These are phyloP conservation scores for Curvularia sp. DNA, from an alignment of 2,329 filamentous ascomycete species.

Conservation along the genomic window DNA sequence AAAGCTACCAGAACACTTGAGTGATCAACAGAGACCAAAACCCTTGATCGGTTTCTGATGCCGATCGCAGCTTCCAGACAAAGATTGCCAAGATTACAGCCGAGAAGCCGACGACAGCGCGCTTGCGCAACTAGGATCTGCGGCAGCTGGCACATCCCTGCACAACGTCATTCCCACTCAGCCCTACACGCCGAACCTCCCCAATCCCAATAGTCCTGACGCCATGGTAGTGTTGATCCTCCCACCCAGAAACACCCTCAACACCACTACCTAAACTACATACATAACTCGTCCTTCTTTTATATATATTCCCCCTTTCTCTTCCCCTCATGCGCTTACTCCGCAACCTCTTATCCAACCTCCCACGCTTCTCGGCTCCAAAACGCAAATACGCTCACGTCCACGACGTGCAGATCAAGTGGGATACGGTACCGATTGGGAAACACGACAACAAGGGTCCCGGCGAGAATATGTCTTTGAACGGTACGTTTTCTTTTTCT, in stretches of 20 bases:
- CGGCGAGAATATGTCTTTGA: constrained; percentile 20
- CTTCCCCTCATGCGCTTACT: constrained; percentile 11
- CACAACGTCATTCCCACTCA: constrained; percentile 20
- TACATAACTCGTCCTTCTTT: too few species aligned
- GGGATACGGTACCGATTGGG: not conserved
- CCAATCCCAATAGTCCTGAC: constrained; percentile 18
- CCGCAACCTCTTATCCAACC: constrained; percentile 5
- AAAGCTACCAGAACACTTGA: not conserved
- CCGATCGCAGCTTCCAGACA: constrained; percentile 14
- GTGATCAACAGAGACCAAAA: not conserved
- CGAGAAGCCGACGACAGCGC: not conserved
- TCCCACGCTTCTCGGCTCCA: not conserved
- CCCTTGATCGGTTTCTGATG: constrained; percentile 5
- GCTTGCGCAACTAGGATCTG: constrained; percentile 13
- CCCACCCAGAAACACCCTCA: too few species aligned
- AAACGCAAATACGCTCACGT: constrained; percentile 40
- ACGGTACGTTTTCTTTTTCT: constrained; percentile 14
- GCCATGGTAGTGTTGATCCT: too few species aligned
- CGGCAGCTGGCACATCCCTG: constrained; percentile 17
- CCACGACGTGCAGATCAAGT: constrained; percentile 35
- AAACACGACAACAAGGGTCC: constrained; percentile 8
- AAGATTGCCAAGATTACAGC: too few species aligned
- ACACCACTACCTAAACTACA: too few species aligned
- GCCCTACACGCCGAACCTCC: too few species aligned
- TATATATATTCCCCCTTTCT: too few species aligned